These are phyloP conservation scores for Populus pruinosa DNA, from an alignment of 345 rosid genomes.

Conservation along the genomic window DNA sequence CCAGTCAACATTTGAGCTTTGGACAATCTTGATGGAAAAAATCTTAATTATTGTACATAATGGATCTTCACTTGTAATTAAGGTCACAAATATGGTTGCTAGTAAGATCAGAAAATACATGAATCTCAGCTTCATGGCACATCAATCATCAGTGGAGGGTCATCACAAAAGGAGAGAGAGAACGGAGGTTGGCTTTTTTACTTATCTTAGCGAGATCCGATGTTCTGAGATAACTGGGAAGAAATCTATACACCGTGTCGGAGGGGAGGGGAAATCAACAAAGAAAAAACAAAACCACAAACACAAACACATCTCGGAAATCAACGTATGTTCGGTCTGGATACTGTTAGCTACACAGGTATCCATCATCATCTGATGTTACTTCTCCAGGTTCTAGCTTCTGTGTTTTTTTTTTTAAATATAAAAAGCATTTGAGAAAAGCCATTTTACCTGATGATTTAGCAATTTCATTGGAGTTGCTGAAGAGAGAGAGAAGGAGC, in stretches of 20 bases:
- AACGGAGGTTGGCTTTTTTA: background rate
- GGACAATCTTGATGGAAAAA: background rate
- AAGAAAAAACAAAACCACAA: no score
- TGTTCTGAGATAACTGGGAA: background rate
- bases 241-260: background rate
- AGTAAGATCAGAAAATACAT: background rate
- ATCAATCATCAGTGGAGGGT: background rate
- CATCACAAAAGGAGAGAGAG: no score
- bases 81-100: background rate
- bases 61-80: background rate
- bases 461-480: no score
- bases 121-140: background rate
- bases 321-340: background rate
- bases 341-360: slow-evolving; percentile 50
- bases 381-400: no score
- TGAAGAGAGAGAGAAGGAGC: no score
- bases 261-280: background rate
- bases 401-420: no score
- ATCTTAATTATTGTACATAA: background rate
- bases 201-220: background rate
- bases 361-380: slow-evolving; percentile 73
- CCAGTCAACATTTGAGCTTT: no score
- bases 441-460: no score
- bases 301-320: background rate
- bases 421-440: no score